phyloP scores from a whole-genome alignment of 1,284 basidiomycete genomes.

The Ganoderma resinaceum region DNA sequence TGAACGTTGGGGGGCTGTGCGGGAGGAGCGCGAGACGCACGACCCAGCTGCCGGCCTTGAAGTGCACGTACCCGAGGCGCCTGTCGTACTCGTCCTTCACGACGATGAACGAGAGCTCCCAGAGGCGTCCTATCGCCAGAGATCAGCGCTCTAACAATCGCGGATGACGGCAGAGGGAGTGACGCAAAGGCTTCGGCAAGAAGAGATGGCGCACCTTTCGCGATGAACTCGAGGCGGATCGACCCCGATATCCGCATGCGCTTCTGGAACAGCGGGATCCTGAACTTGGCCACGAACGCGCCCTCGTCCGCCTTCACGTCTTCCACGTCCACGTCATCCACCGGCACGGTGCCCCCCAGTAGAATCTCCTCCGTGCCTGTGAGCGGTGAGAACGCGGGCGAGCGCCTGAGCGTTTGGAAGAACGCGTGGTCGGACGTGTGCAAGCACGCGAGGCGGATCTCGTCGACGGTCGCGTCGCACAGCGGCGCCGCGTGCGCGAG shows the following conservation, averaged over 20 bases:
- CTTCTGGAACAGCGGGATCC: constrained; percentile 69
- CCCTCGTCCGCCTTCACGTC: constrained; percentile 54
- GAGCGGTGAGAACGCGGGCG: constrained; percentile 54
- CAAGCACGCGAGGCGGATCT: constrained; percentile 70
- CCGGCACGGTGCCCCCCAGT: constrained; percentile 54
- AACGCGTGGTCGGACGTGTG: constrained; percentile 65
- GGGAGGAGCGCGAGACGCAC: constrained; percentile 60
- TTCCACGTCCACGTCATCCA: constrained; percentile 60
- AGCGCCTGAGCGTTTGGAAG: constrained; percentile 65
- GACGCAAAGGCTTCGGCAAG: neutral
- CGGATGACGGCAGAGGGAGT: neutral
- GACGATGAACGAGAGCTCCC: constrained; percentile 62
- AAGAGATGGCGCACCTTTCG: constrained; percentile 55
- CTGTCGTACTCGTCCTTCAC: constrained; percentile 33
- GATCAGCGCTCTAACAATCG: neutral
- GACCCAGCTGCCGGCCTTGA: constrained; percentile 59
- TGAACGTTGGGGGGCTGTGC: constrained; percentile 63
- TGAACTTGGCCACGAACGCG: constrained; percentile 60
- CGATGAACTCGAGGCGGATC: constrained; percentile 69
- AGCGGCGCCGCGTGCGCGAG: constrained; percentile 64
- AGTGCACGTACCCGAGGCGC: constrained; percentile 18
- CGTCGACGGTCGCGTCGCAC: constrained; percentile 52
- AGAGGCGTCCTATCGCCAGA: constrained; percentile 60
- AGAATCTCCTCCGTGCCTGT: constrained; percentile 65
- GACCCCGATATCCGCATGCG: constrained; percentile 69